Conservation (phyloP, 805 yeast genomes). For the Torulaspora quercuum region DNA sequence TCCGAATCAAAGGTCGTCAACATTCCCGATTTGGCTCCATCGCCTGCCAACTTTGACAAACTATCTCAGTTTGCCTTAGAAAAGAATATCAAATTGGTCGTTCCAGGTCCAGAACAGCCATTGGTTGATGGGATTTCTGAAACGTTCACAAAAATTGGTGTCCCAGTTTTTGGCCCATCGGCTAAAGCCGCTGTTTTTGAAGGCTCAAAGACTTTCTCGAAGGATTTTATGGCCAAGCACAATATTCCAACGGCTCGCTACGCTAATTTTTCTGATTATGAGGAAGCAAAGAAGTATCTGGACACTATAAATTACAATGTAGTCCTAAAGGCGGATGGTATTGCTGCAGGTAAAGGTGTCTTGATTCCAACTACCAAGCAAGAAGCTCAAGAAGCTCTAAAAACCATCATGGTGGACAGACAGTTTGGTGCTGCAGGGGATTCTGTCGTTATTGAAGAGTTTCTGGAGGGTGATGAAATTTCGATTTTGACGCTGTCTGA, state of each 20-base stretch:
- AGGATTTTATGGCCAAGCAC: constrained; percentile 89
- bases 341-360: constrained; percentile 99
- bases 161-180: constrained; percentile 97
- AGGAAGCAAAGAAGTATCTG: constrained; percentile 70
- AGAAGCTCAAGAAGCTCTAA: constrained; percentile 82
- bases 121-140: constrained; percentile 87
- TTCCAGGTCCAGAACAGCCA: constrained; percentile 99
- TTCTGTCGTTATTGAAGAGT: constrained; percentile 93
- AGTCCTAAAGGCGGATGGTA: constrained; percentile 95
- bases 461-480: constrained; percentile 93
- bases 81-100: constrained; percentile 64
- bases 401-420: constrained; percentile 83
- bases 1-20: constrained; percentile 55
- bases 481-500: constrained; percentile 89
- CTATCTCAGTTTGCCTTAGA: constrained; percentile 72
- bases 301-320: constrained; percentile 63
- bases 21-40: constrained; percentile 58
- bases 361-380: constrained; percentile 78
- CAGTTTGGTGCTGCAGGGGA: constrained; percentile 94
- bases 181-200: constrained; percentile 89
- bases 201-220: constrained; percentile 93
- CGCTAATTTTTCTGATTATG: constrained; percentile 73
- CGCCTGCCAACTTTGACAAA: constrained; percentile 61
- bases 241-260: constrained; percentile 92
- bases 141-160: constrained; percentile 72